Percentiles rank a stretch among this genome's conserved stretches.
These are phyloP conservation scores for Aspergillus affinis DNA, from an alignment of 495 filamentous ascomycete species.

Conservation along the genomic window DNA sequence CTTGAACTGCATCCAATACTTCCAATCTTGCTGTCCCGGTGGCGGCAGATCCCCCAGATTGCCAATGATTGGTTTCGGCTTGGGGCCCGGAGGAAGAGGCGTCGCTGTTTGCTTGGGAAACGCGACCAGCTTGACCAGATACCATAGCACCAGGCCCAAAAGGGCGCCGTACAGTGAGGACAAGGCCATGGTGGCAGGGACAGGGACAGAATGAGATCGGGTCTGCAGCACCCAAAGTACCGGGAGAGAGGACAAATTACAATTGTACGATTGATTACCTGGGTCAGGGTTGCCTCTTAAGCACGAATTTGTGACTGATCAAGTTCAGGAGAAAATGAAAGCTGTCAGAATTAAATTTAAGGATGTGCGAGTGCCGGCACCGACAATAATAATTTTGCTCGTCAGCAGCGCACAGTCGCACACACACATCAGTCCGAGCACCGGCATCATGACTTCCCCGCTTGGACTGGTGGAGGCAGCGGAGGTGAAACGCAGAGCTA, in stretches of 20 bases:
- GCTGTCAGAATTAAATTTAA: not conserved
- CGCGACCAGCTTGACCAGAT: not conserved
- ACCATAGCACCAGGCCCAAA: conserved; percentile 4
- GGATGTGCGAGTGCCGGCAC: not conserved
- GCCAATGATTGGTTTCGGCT: conserved; percentile 41
- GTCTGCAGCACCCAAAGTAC: not conserved
- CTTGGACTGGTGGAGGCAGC: not conserved
- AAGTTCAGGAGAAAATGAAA: not conserved
- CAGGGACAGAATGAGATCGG: not conserved
- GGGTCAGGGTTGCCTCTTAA: not conserved
- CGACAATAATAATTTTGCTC: not conserved
- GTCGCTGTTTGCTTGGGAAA: not conserved
- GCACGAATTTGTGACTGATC: not conserved
- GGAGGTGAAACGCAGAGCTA: not conserved
- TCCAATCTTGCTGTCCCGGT: conserved; percentile 35
- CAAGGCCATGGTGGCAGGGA: not conserved
- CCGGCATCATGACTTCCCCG: not conserved
- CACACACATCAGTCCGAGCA: too few species aligned
- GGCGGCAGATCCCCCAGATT: conserved; percentile 47
- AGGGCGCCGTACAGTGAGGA: not conserved
- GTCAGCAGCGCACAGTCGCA: not conserved
- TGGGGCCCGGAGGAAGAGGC: conserved; percentile 46
- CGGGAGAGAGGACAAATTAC: not conserved
- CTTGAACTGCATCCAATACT: conserved; percentile 49
- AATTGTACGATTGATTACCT: not conserved